These are phyloP conservation scores for Neopestalotiopsis rosae DNA, from an alignment of 2,329 filamentous ascomycete species.

Conservation along the genomic window DNA sequence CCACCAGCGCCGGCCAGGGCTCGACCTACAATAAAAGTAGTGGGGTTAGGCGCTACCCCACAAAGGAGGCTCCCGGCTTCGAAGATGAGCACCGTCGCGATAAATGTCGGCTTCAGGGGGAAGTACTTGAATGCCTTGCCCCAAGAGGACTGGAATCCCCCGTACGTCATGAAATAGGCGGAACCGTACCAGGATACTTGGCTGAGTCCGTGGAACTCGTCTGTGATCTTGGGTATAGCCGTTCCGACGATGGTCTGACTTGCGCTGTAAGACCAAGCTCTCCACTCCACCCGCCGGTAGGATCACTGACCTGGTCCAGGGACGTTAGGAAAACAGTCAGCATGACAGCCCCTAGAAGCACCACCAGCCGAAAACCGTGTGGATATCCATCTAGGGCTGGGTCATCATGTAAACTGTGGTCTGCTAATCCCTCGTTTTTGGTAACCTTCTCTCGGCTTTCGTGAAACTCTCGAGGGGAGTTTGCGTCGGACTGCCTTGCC, in stretches of 20 bases:
- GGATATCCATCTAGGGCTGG: no score
- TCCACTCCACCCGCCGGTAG: no score
- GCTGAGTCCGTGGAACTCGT: slow-evolving; percentile 41
- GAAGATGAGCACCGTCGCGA: slow-evolving; percentile 43
- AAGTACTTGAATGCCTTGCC: slow-evolving; percentile 46
- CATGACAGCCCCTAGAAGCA: no score
- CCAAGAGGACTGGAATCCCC: slow-evolving; percentile 45
- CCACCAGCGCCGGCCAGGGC: not conserved
- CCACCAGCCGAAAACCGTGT: no score
- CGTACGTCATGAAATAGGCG: slow-evolving; percentile 42
- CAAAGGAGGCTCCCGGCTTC: slow-evolving; percentile 59
- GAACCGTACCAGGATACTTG: slow-evolving; percentile 46
- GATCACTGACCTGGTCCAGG: no score
- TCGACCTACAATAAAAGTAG: slow-evolving; percentile 49
- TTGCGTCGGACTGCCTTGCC: no score
- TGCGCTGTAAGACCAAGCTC: no score
- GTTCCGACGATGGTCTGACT: slow-evolving; percentile 1
- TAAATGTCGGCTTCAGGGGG: slow-evolving; percentile 38
- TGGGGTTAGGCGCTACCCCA: slow-evolving; percentile 58
- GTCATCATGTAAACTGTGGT: no score
- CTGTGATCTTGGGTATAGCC: slow-evolving; percentile 45
- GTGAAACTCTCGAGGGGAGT: no score
- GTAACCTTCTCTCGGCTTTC: no score
- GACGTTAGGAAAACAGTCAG: not conserved
- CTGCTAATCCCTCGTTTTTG: no score